Evolutionary conservation across 2,329 filamentous ascomycete genomes (phyloP).

Genomic region (Bipolaris victoriae): DNA sequence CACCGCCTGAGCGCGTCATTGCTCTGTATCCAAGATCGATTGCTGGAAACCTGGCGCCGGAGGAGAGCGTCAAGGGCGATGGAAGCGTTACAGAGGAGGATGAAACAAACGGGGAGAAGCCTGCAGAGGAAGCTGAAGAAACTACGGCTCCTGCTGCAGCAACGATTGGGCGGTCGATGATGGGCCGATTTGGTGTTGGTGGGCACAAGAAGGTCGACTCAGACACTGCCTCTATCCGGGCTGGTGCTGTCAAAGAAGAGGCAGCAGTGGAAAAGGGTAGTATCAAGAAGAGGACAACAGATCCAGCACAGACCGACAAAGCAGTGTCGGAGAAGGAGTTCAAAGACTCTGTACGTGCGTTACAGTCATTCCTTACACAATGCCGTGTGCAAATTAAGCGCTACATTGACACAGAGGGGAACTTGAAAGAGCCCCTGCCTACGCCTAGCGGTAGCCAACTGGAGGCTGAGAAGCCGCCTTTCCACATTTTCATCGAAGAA

Average conservation of each 20-base stretch:
- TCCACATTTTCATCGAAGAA: slow-evolving; percentile 51
- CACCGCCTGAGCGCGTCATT: slow-evolving; percentile 87
- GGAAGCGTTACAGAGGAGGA: slow-evolving; percentile 46
- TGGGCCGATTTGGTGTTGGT: slow-evolving; percentile 56
- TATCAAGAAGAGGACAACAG: slow-evolving; percentile 55
- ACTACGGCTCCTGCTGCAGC: slow-evolving; percentile 31
- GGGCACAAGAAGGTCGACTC: slow-evolving; percentile 55
- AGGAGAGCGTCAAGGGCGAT: slow-evolving; percentile 59
- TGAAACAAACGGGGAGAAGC: slow-evolving; percentile 34
- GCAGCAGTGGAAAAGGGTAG: slow-evolving; percentile 65
- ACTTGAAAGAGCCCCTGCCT: slow-evolving; percentile 63
- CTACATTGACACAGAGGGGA: slow-evolving; percentile 65
- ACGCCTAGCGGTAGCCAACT: slow-evolving; percentile 50
- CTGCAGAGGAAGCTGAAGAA: slow-evolving; percentile 28
- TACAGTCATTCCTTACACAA: slow-evolving; percentile 87
- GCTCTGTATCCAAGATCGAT: slow-evolving; percentile 82
- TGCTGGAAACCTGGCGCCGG: slow-evolving; percentile 76
- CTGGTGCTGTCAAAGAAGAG: slow-evolving; percentile 62
- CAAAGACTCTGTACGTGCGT: slow-evolving; percentile 76
- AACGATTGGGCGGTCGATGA: slow-evolving; percentile 49
- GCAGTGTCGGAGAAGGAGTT: slow-evolving; percentile 78
- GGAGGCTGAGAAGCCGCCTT: slow-evolving; percentile 50
- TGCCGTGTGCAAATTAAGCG: slow-evolving; percentile 71
- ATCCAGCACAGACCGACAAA: slow-evolving; percentile 57
- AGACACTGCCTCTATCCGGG: slow-evolving; percentile 62